These are phyloP conservation scores for Silene noctiflora DNA, from an alignment of 179 eudicot species.

Conservation along the genomic window DNA sequence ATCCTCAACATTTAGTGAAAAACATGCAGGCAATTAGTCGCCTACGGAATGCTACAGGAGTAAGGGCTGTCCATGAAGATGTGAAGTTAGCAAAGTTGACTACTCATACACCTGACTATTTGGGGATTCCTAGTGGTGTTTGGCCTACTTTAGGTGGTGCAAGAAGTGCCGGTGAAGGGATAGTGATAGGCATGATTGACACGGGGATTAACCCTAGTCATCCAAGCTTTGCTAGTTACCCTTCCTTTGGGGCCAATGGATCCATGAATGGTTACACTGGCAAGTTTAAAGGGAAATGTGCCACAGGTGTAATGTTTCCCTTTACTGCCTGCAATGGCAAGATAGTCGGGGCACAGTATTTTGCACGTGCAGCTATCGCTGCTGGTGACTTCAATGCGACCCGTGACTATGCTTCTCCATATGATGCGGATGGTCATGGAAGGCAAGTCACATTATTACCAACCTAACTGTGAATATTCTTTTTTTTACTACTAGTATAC, in stretches of 20 bases:
- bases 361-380: slow-evolving; percentile 47
- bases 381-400: slow-evolving; percentile 53
- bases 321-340: slow-evolving; percentile 43
- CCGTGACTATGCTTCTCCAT: slow-evolving; percentile 49
- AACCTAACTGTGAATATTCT: slow-evolving; percentile 15
- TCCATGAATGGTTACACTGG: slow-evolving; percentile 20
- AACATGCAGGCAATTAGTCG: slow-evolving; percentile 37
- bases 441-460: slow-evolving; percentile 34
- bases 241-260: slow-evolving; percentile 20
- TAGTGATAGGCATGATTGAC: slow-evolving; percentile 50
- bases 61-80: slow-evolving; percentile 57
- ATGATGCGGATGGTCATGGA: slow-evolving; percentile 57
- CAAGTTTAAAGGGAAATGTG: slow-evolving; percentile 60
- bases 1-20: not conserved
- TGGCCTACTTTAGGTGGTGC: slow-evolving; percentile 53
- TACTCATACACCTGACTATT: slow-evolving; percentile 46
- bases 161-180: slow-evolving; percentile 39
- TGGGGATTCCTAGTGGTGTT: slow-evolving; percentile 37
- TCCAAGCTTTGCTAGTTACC: slow-evolving; percentile 40
- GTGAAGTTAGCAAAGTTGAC: slow-evolving; percentile 46
- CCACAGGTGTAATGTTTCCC: slow-evolving; percentile 36
- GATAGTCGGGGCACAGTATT: slow-evolving; percentile 49
- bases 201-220: slow-evolving; percentile 47
- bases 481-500: not conserved
- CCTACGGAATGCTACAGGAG: slow-evolving; percentile 41